Percentiles rank a stretch among this genome's conserved stretches.
phyloP scores from a whole-genome alignment of 331 rosid species.

The Quercus phellos region DNA sequence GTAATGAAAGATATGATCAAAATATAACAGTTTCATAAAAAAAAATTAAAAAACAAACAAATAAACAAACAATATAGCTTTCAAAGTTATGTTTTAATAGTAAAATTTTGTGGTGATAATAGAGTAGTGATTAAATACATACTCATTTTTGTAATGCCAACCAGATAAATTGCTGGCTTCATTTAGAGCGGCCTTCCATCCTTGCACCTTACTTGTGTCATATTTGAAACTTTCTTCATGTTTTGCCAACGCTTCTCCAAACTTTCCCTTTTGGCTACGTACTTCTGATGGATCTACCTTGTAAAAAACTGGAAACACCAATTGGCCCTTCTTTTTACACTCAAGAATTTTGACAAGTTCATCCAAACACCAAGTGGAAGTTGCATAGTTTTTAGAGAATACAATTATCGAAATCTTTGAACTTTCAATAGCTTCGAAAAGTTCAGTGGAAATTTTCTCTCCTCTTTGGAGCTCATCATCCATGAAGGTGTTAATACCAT shows the following conservation, averaged over 20 bases:
- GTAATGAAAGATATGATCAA: no score
- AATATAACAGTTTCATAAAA: no score
- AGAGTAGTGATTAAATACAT: no score
- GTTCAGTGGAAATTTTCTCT: neutral
- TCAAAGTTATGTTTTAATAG: no score
- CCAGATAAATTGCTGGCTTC: neutral
- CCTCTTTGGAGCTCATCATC: slow-evolving; percentile 1
- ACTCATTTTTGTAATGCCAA: no score
- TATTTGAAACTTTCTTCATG: neutral
- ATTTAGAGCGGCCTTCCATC: slow-evolving; percentile 9
- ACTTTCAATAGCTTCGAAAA: neutral
- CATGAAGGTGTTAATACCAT: slow-evolving; percentile 2
- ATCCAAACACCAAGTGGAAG: slow-evolving; percentile 28
- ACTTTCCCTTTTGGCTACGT: neutral
- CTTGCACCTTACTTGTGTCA: neutral
- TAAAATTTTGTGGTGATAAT: no score
- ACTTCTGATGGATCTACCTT: slow-evolving; percentile 7
- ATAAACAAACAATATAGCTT: no score
- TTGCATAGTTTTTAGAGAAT: slow-evolving; percentile 9
- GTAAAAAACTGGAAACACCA: neutral
- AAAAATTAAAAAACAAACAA: no score
- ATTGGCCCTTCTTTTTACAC: neutral
- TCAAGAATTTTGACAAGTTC: slow-evolving; percentile 20
- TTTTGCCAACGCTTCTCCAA: neutral
- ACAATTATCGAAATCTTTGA: slow-evolving; percentile 10